Conservation (phyloP, 108 stramenopile species). For the Hondaea fermentalgiana region DNA sequence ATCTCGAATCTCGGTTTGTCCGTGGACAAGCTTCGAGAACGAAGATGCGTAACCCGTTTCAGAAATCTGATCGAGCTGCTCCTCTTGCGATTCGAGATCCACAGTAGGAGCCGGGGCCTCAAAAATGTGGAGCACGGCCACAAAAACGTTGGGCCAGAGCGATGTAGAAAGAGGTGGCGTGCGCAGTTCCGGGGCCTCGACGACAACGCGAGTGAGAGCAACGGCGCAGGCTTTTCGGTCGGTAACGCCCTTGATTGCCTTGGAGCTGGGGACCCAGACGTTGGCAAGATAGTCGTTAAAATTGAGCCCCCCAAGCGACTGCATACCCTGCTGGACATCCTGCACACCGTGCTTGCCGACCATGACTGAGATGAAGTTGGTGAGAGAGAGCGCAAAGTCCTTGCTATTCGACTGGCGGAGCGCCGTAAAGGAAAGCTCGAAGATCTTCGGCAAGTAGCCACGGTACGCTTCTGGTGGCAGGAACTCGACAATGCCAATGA, state of each 20-base stretch:
- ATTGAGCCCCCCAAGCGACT: not conserved
- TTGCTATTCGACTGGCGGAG: not conserved
- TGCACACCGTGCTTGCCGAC: not conserved
- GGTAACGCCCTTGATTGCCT: not conserved
- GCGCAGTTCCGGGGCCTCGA: not conserved
- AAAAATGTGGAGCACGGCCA: not conserved
- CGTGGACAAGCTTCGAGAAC: not conserved
- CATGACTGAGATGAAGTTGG: not conserved
- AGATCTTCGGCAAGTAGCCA: not conserved
- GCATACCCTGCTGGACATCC: not conserved
- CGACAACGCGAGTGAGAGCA: not conserved
- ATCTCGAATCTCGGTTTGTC: not conserved
- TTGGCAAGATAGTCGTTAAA: not conserved
- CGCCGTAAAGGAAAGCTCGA: not conserved
- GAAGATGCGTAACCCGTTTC: not conserved
- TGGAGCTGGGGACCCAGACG: not conserved
- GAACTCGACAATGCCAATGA: constrained; percentile 11
- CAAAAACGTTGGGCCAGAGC: not conserved
- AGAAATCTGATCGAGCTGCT: not conserved
- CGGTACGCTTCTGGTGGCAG: not conserved
- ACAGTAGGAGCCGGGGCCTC: not conserved
- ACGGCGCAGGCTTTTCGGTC: not conserved
- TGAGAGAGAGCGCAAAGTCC: not conserved
- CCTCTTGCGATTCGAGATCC: not conserved
- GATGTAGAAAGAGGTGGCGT: not conserved